phyloP scores from a whole-genome alignment of 345 rosid genomes.

The Tarenaya hassleriana region DNA sequence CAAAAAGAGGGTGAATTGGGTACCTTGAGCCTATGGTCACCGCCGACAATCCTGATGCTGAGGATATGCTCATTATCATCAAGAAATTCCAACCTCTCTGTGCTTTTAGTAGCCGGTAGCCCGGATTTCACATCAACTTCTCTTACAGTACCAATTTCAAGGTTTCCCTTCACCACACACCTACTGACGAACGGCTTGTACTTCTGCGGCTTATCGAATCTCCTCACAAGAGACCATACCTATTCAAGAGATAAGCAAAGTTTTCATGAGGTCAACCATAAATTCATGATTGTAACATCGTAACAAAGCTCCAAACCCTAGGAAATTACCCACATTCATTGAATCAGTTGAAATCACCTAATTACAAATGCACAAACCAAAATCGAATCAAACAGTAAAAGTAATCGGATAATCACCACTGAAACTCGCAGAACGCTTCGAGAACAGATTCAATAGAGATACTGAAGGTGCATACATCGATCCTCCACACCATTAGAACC shows the following conservation, averaged over 20 bases:
- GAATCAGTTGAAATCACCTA: not conserved
- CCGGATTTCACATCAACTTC: slow-evolving; percentile 83
- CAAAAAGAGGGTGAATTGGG: not conserved
- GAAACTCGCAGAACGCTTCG: not conserved
- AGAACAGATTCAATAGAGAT: not conserved
- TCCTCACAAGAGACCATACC: slow-evolving; percentile 86
- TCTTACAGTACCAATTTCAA: slow-evolving; percentile 75
- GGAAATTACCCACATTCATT: not conserved
- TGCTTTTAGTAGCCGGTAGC: slow-evolving; percentile 74
- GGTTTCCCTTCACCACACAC: slow-evolving; percentile 59
- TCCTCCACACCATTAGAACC: not conserved
- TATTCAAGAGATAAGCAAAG: slow-evolving; percentile 9
- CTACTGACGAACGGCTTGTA: slow-evolving; percentile 74
- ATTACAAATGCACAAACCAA: not conserved
- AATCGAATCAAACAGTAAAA: not conserved
- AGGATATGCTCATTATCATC: slow-evolving; percentile 75
- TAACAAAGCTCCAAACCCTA: no score
- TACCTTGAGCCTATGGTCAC: slow-evolving; percentile 83
- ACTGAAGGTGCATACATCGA: not conserved
- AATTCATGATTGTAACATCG: not conserved
- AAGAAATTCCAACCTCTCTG: slow-evolving; percentile 68
- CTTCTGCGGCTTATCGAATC: slow-evolving; percentile 77
- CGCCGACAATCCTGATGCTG: slow-evolving; percentile 65
- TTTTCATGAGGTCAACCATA: not conserved
- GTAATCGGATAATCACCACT: not conserved